Evolutionary conservation across 805 yeast genomes (phyloP).

Genomic region (Yarrowia alimentaria): DNA sequence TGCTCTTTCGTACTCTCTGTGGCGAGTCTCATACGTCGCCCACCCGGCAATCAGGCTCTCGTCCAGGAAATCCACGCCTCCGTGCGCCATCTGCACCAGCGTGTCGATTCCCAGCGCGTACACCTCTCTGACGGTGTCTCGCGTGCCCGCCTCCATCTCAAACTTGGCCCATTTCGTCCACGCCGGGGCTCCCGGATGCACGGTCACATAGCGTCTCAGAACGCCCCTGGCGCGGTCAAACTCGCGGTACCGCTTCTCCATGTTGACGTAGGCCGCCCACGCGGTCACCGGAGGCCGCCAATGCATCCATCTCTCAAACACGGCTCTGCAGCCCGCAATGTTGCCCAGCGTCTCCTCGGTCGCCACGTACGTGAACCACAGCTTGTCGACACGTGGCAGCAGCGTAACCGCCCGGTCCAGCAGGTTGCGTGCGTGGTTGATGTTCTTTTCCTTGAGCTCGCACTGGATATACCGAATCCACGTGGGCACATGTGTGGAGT

Average conservation of each 20-base stretch:
- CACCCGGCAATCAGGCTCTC: constrained; percentile 50
- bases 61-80: constrained; percentile 40
- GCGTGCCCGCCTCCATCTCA: constrained; percentile 55
- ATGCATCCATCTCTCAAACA: constrained; percentile 76
- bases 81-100: constrained; percentile 38
- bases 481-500: constrained; percentile 70
- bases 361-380: constrained; percentile 81
- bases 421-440: constrained; percentile 86
- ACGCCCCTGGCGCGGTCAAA: constrained; percentile 56
- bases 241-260: constrained; percentile 68
- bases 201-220: constrained; percentile 54
- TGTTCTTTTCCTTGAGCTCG: constrained; percentile 67
- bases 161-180: constrained; percentile 79
- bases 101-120: constrained; percentile 67
- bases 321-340: constrained; percentile 54
- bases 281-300: constrained; percentile 69
- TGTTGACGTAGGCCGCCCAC: constrained; percentile 71
- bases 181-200: constrained; percentile 52
- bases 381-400: constrained; percentile 75
- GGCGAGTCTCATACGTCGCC: constrained; percentile 68
- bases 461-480: constrained; percentile 83
- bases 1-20: constrained; percentile 61
- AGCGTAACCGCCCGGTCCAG: constrained; percentile 72
- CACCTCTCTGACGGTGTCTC: constrained; percentile 55
- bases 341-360: constrained; percentile 78